These are phyloP conservation scores for Samsoniella hepiali DNA, from an alignment of 2,329 filamentous ascomycete genomes.

Conservation along the genomic window DNA sequence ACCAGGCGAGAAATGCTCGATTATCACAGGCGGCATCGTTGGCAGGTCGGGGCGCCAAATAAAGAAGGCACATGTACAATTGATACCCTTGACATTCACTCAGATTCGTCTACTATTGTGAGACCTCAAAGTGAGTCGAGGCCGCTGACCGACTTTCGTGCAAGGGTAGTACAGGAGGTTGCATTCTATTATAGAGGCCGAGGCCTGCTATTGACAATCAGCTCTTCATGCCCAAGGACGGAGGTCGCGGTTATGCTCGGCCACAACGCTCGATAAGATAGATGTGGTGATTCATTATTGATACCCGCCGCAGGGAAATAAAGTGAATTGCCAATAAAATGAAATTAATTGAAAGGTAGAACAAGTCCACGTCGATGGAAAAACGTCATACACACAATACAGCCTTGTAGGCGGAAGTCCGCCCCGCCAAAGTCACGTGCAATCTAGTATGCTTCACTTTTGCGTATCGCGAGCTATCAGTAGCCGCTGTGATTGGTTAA, in stretches of 20 bases:
- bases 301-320: background rate
- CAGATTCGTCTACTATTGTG: background rate
- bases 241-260: background rate
- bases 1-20: slow-evolving; percentile 54
- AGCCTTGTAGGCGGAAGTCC: slow-evolving; percentile 9
- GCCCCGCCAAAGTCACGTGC: slow-evolving; percentile 14
- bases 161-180: background rate
- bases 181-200: background rate
- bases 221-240: background rate
- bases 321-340: background rate
- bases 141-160: background rate
- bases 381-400: slow-evolving; percentile 4
- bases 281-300: background rate
- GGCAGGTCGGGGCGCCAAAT: slow-evolving; percentile 56
- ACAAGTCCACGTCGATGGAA: background rate
- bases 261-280: background rate
- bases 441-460: background rate
- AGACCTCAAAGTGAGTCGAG: background rate
- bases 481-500: background rate
- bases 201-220: background rate
- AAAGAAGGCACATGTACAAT: slow-evolving; percentile 19
- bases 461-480: slow-evolving; percentile 14
- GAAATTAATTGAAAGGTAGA: background rate
- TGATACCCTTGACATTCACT: slow-evolving; percentile 1
- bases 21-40: slow-evolving; percentile 51